Conservation (phyloP, 768 basidiomycete genomes). For the Russula dissimulans region DNA sequence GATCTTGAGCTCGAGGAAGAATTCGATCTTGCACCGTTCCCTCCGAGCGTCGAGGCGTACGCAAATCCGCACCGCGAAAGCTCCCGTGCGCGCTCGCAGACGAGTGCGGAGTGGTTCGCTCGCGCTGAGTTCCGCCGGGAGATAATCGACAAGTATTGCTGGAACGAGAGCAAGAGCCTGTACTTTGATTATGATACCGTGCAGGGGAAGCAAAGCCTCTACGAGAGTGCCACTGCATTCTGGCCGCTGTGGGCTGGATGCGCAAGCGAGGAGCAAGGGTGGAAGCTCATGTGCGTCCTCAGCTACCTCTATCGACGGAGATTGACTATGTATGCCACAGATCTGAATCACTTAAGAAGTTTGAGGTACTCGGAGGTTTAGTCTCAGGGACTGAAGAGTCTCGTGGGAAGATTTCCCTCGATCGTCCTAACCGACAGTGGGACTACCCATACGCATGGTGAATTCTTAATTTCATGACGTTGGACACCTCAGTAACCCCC, state of each 20-base stretch:
- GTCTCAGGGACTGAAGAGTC: conserved; percentile 97
- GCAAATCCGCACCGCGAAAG: conserved; percentile 50
- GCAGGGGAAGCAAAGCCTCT: conserved; percentile 82
- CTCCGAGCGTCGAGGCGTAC: conserved; percentile 65
- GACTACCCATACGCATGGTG: conserved; percentile 88
- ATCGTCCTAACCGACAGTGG: conserved; percentile 98
- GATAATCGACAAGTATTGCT: conserved; percentile 88
- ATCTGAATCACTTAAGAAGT: conserved; percentile 82
- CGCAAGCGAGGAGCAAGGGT: conserved; percentile 90
- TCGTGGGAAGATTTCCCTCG: conserved; percentile 89
- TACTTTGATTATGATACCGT: conserved; percentile 97
- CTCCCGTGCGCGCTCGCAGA: conserved; percentile 53
- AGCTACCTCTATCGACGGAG: neutral
- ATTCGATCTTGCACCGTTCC: conserved; percentile 87
- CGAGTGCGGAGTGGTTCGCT: conserved; percentile 86
- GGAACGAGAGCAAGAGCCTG: conserved; percentile 91
- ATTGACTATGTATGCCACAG: conserved; percentile 31
- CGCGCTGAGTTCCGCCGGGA: conserved; percentile 76
- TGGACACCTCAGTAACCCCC: conserved; percentile 9
- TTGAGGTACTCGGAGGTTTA: conserved; percentile 91
- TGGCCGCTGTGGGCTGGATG: conserved; percentile 98
- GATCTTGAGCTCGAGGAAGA: conserved; percentile 88
- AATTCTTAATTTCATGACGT: conserved; percentile 13
- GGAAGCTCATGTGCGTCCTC: conserved; percentile 77
- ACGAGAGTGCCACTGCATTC: conserved; percentile 94